Conservation (phyloP, 1,284 basidiomycete genomes). For the Cutaneotrichosporon sp. region DNA sequence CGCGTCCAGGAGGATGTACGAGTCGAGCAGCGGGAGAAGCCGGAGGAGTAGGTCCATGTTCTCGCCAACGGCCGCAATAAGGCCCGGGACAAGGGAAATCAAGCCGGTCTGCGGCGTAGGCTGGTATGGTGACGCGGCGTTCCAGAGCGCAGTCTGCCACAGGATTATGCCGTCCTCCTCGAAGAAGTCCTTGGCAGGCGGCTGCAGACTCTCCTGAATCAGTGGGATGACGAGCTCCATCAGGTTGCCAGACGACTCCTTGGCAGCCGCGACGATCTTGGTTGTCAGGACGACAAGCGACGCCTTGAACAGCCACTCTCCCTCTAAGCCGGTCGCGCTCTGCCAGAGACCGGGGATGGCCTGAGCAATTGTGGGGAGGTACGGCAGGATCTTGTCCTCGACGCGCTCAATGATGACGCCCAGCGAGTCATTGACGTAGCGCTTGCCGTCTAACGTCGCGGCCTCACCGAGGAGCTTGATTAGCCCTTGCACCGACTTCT, state of each 20-base stretch:
- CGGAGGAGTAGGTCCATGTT: slow-evolving; percentile 76
- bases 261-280: slow-evolving; percentile 61
- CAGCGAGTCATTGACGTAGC: slow-evolving; percentile 67
- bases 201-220: slow-evolving; percentile 69
- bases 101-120: slow-evolving; percentile 55
- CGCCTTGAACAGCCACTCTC: slow-evolving; percentile 76
- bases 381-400: slow-evolving; percentile 67
- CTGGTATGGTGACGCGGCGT: slow-evolving; percentile 62
- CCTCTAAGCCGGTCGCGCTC: slow-evolving; percentile 54
- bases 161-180: slow-evolving; percentile 75
- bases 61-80: slow-evolving; percentile 62
- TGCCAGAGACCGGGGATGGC: slow-evolving; percentile 71
- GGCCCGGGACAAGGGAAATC: slow-evolving; percentile 67
- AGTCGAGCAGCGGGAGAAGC: slow-evolving; percentile 68
- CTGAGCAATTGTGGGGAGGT: slow-evolving; percentile 64
- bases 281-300: slow-evolving; percentile 70
- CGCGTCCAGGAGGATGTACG: slow-evolving; percentile 74
- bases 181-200: slow-evolving; percentile 65
- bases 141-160: slow-evolving; percentile 72
- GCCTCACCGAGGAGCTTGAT: slow-evolving; percentile 67
- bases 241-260: slow-evolving; percentile 41
- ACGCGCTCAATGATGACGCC: slow-evolving; percentile 71
- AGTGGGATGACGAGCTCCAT: slow-evolving; percentile 66
- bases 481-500: slow-evolving; percentile 47
- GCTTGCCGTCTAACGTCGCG: slow-evolving; percentile 74